These are phyloP conservation scores for Candida glucosophila DNA, from an alignment of 1,139 yeast species.

Conservation along the genomic window DNA sequence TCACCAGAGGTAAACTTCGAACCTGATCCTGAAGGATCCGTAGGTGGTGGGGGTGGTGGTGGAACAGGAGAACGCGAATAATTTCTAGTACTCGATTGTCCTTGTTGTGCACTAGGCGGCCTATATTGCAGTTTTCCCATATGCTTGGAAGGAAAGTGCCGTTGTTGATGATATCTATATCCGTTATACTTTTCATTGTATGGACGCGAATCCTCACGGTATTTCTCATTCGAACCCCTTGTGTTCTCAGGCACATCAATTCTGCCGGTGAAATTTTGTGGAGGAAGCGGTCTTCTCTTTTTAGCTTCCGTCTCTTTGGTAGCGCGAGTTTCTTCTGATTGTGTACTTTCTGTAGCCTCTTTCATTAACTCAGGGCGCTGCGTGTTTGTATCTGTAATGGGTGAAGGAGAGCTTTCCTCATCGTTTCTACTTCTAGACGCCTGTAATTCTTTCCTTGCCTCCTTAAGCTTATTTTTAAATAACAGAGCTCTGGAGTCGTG, in stretches of 20 bases:
- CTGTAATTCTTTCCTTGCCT: constrained; percentile 17
- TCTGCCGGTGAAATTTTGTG: constrained; percentile 8
- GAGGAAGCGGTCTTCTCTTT: constrained; percentile 11
- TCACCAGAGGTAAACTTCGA: neutral
- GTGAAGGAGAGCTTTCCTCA: constrained; percentile 1
- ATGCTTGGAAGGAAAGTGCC: no score
- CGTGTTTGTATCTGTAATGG: neutral
- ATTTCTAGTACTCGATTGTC: no score
- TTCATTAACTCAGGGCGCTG: neutral
- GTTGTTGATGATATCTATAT: constrained; percentile 3
- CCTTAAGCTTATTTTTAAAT: constrained; percentile 14
- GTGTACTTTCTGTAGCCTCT: neutral
- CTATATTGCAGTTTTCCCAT: no score
- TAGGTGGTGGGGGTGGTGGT: constrained; percentile 11
- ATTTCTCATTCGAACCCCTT: no score
- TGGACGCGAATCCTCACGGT: constrained; percentile 1
- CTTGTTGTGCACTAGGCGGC: no score
- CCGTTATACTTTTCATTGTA: constrained; percentile 2
- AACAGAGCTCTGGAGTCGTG: constrained; percentile 8
- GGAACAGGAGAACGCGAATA: neutral
- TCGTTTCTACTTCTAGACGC: constrained; percentile 3
- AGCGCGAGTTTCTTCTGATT: no score
- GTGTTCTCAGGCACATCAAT: no score
- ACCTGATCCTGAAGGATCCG: constrained; percentile 7
- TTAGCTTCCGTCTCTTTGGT: no score